Evolutionary conservation across 2,329 filamentous ascomycete genomes (phyloP).

Genomic region (Cordyceps cicadae): DNA sequence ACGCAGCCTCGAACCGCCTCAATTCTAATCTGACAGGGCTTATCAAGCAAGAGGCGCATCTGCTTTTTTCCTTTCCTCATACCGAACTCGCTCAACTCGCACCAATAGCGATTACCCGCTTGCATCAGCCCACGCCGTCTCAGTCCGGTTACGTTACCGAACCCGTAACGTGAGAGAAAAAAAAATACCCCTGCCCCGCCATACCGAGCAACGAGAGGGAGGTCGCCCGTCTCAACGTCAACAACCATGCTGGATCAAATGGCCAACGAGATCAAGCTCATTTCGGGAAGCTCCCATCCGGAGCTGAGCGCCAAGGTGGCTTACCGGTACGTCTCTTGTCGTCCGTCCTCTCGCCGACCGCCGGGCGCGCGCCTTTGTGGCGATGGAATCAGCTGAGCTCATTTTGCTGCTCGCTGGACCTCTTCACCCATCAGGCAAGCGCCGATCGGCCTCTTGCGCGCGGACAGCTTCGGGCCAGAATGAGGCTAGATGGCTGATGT

Average conservation of each 20-base stretch:
- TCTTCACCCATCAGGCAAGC: neutral
- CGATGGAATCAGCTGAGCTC: neutral
- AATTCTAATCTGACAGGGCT: neutral
- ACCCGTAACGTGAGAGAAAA: neutral
- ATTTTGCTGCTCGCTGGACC: neutral
- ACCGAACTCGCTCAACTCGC: neutral
- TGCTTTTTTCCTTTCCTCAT: neutral
- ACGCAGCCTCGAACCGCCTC: neutral
- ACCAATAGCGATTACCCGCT: neutral
- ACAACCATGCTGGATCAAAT: constrained; percentile 33
- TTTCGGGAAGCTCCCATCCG: constrained; percentile 41
- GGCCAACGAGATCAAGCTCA: constrained; percentile 46
- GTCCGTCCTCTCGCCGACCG: neutral
- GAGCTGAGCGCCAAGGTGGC: constrained; percentile 39
- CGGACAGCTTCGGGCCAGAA: neutral
- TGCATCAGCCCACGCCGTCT: neutral
- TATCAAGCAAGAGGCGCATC: neutral
- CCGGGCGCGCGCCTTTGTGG: neutral
- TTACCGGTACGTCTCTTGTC: constrained; percentile 28
- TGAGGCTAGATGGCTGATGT: constrained; percentile 8
- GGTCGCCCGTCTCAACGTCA: constrained; percentile 3
- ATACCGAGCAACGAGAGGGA: neutral
- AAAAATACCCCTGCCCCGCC: constrained; percentile 8
- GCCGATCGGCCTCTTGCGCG: neutral
- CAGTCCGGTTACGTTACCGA: neutral